phyloP scores from a whole-genome alignment of 805 yeast genomes.

The Helenozyma rhizophorensis region DNA sequence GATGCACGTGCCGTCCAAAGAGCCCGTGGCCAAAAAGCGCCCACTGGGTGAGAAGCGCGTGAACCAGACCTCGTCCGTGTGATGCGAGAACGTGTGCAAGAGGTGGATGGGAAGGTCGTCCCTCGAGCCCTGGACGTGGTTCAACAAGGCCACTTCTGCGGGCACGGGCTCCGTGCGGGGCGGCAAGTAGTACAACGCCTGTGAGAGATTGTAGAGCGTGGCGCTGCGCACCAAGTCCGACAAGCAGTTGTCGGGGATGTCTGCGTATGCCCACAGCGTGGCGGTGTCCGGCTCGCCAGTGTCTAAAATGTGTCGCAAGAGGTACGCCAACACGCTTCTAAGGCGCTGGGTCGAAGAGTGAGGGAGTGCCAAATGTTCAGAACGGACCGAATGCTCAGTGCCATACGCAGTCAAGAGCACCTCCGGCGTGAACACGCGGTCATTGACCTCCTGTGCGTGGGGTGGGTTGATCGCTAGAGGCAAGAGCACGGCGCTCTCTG shows the following conservation, averaged over 20 bases:
- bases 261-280: not conserved
- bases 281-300: too few relatives aligned
- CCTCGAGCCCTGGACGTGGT: not conserved
- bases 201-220: constrained; percentile 5
- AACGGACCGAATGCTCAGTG: not conserved
- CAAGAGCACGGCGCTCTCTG: constrained; percentile 9
- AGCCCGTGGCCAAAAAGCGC: constrained; percentile 67
- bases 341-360: constrained; percentile 1
- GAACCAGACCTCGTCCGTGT: constrained; percentile 80
- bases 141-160: not conserved
- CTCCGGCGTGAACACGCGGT: constrained; percentile 2
- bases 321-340: constrained; percentile 3
- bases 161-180: constrained; percentile 4
- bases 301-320: too few relatives aligned
- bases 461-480: constrained; percentile 12
- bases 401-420: constrained; percentile 3
- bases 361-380: too few relatives aligned
- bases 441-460: not conserved
- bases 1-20: constrained; percentile 59
- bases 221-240: constrained; percentile 10
- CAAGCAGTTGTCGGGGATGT: constrained; percentile 10
- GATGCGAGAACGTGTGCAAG: constrained; percentile 45
- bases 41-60: constrained; percentile 77
- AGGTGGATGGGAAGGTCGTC: constrained; percentile 44
- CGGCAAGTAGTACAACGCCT: constrained; percentile 13